These are phyloP conservation scores for Musa troglodytarum DNA, from an alignment of 176 grass and related monocot genomes.

Conservation along the genomic window DNA sequence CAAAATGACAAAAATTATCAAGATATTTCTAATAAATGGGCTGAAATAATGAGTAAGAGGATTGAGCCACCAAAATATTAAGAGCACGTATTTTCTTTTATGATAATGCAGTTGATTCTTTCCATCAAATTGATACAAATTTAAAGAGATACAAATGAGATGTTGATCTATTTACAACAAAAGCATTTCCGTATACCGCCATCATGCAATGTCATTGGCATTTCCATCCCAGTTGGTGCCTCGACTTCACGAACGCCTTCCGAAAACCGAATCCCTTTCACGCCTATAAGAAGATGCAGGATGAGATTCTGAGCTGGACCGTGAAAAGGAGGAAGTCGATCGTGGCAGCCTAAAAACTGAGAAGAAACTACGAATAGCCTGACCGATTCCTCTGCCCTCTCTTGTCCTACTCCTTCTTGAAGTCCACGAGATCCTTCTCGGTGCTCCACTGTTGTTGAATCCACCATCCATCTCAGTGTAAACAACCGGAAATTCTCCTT, in stretches of 20 bases:
- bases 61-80: background rate
- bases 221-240: background rate
- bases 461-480: constrained; percentile 95
- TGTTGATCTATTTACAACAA: background rate
- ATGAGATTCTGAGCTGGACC: background rate
- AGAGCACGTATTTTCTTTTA: background rate
- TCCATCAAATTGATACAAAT: background rate
- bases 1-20: no score
- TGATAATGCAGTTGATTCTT: background rate
- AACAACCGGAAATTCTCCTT: constrained; percentile 63
- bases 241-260: constrained; percentile 27
- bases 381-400: constrained; percentile 30
- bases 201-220: background rate
- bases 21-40: background rate
- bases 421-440: constrained; percentile 64
- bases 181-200: background rate
- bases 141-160: background rate
- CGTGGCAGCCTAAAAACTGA: background rate
- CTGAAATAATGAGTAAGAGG: no score
- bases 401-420: constrained; percentile 42
- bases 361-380: constrained; percentile 36
- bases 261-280: constrained; percentile 19
- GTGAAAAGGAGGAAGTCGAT: constrained; percentile 15
- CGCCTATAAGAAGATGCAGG: background rate
- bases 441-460: constrained; percentile 45